Percentiles rank a stretch among this genome's conserved stretches.
Conservation (phyloP, 2,329 filamentous ascomycete genomes). For the Exophiala spinifera region DNA sequence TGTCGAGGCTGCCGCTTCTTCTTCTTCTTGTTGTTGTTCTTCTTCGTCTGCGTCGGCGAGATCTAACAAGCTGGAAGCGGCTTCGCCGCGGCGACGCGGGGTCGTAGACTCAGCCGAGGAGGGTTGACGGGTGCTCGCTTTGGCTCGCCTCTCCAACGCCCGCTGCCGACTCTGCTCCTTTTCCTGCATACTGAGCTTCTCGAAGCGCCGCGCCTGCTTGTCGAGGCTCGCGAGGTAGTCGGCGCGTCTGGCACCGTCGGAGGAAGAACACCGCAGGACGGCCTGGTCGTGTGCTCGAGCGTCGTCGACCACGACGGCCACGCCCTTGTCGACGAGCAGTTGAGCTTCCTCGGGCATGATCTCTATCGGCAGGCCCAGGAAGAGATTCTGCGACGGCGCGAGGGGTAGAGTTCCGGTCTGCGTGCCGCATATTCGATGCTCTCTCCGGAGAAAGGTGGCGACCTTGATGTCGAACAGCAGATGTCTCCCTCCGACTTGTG, state of each 20-base stretch:
- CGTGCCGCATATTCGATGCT: conserved; percentile 80
- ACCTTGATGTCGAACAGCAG: conserved; percentile 84
- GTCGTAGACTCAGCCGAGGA: conserved; percentile 25
- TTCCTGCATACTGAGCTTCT: conserved; percentile 44
- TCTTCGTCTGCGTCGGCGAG: conserved; percentile 10
- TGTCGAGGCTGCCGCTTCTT: too few relatives aligned
- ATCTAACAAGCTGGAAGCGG: conserved; percentile 3
- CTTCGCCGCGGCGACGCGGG: background rate
- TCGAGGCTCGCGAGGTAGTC: conserved; percentile 59
- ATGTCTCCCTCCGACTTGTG: conserved; percentile 74
- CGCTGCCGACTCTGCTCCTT: conserved; percentile 51
- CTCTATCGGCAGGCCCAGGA: conserved; percentile 82
- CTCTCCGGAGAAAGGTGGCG: conserved; percentile 72
- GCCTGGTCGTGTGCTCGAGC: conserved; percentile 63
- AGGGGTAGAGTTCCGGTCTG: conserved; percentile 86
- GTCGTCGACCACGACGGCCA: conserved; percentile 80
- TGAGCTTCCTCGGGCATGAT: conserved; percentile 87
- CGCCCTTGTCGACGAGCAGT: conserved; percentile 71
- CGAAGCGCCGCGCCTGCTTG: conserved; percentile 53
- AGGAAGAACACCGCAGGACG: conserved; percentile 54
- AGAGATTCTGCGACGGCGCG: conserved; percentile 90
- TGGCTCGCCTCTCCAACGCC: conserved; percentile 49
- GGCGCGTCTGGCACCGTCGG: conserved; percentile 57
- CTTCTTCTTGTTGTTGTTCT: background rate
- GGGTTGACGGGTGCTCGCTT: conserved; percentile 25